Evolutionary conservation across 176 grass and related monocot genomes (phyloP).

Genomic region (Urochloa ruziziensis): DNA sequence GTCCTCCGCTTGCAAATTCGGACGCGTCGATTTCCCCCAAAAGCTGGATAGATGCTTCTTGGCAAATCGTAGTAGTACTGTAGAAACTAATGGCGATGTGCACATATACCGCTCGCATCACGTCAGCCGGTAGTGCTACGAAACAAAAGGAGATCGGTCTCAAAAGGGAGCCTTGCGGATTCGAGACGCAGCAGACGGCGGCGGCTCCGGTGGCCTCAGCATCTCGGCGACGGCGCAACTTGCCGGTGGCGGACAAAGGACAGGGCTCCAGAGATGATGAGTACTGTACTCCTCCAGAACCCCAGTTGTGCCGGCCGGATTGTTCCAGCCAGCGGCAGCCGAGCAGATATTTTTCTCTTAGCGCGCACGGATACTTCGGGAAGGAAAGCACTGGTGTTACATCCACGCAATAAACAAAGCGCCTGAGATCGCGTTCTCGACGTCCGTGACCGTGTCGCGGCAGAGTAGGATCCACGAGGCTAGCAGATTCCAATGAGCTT

Average conservation of each 20-base stretch:
- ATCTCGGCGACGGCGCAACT: not conserved
- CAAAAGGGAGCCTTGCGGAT: not conserved
- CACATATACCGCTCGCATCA: not conserved
- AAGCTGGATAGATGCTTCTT: not conserved
- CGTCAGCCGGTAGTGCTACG: not conserved
- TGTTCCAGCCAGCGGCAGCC: not conserved
- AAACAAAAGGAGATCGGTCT: not conserved
- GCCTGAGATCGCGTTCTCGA: not conserved
- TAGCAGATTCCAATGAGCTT: not conserved
- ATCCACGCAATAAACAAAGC: not conserved
- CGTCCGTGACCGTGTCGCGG: not conserved
- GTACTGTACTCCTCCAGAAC: no score
- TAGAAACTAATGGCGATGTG: not conserved
- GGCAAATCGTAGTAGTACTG: not conserved
- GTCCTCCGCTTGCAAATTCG: not conserved
- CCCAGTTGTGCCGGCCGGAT: not conserved
- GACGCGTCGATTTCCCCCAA: not conserved
- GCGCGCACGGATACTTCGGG: slow-evolving; percentile 13
- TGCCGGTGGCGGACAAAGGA: not conserved
- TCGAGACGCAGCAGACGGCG: slow-evolving; percentile 3
- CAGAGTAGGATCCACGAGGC: not conserved
- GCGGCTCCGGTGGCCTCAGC: not conserved
- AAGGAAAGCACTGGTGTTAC: not conserved
- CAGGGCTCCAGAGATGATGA: no score
- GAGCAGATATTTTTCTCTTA: slow-evolving; percentile 20